These are phyloP conservation scores for Prunus mongolica DNA, from an alignment of 306 rosid species.

Conservation along the genomic window DNA sequence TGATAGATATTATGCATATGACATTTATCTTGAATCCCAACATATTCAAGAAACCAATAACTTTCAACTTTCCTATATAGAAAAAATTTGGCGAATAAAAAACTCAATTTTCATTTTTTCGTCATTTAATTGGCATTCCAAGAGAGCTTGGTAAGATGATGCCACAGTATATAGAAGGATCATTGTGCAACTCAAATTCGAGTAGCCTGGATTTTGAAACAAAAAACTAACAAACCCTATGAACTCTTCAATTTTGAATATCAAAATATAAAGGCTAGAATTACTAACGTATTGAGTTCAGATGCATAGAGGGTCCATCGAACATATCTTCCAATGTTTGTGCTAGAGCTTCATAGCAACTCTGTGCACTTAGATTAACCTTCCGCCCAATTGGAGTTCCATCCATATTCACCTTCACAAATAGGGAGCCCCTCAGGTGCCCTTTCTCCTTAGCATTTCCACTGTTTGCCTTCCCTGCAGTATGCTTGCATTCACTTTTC, in stretches of 20 bases:
- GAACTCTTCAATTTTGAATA: constrained; percentile 4
- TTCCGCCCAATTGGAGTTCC: constrained; percentile 88
- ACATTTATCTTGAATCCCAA: too few relatives aligned
- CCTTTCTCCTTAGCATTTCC: constrained; percentile 43
- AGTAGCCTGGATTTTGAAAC: not conserved
- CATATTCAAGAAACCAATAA: not conserved
- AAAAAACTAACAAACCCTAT: not conserved
- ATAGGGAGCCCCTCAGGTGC: constrained; percentile 43
- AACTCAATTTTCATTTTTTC: not conserved
- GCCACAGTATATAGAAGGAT: not conserved
- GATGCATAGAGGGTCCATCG: constrained; percentile 42
- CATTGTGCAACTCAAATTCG: constrained; percentile 3
- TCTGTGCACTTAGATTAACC: constrained; percentile 77
- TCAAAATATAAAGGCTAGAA: constrained; percentile 7
- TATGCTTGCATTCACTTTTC: constrained; percentile 36
- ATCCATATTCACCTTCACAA: constrained; percentile 92
- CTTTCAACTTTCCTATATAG: not conserved
- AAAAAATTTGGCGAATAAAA: not conserved
- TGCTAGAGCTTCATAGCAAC: constrained; percentile 69
- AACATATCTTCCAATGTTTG: constrained; percentile 81
- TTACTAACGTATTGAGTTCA: constrained; percentile 50
- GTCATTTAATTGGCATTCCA: not conserved
- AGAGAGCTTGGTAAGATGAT: not conserved
- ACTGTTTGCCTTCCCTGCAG: constrained; percentile 32
- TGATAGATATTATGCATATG: not conserved